A percentile compares a stretch with the other conserved stretches of the same genome.
These are phyloP conservation scores for Diplodia mutila DNA, from an alignment of 2,329 filamentous ascomycete species.

Conservation along the genomic window DNA sequence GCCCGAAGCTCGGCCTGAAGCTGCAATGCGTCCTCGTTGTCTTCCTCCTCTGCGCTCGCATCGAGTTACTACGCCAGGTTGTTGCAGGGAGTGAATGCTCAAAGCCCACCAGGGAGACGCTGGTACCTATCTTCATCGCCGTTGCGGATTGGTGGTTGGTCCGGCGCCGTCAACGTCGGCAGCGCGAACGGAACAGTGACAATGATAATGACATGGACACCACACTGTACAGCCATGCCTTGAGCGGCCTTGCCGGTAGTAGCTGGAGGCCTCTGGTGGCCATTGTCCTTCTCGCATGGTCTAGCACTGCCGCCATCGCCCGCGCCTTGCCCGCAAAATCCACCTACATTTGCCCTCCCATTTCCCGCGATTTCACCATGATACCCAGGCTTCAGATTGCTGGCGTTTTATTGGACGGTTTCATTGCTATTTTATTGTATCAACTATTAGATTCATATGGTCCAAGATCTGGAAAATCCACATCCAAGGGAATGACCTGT, in stretches of 20 bases:
- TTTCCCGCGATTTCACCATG: constrained; percentile 27
- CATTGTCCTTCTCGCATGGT: constrained; percentile 4
- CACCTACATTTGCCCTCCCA: constrained; percentile 15
- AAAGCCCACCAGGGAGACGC: neutral
- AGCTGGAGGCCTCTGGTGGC: neutral
- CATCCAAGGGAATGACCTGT: neutral
- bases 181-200: neutral
- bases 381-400: constrained; percentile 39
- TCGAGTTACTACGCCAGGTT: constrained; percentile 38
- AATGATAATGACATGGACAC: constrained; percentile 17
- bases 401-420: constrained; percentile 37
- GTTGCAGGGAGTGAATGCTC: constrained; percentile 39
- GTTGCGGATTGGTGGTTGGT: constrained; percentile 9
- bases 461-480: neutral
- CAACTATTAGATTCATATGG: neutral
- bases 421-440: constrained; percentile 35
- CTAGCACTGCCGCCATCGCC: neutral
- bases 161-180: neutral
- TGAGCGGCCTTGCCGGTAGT: neutral
- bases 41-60: constrained; percentile 38
- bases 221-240: constrained; percentile 1
- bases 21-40: constrained; percentile 31
- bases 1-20: constrained; percentile 5
- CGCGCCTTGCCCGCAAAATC: neutral
- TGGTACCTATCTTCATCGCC: constrained; percentile 1